Evolutionary conservation across 2,329 filamentous ascomycete genomes (phyloP).

Genomic region (Nigrospora sphaerica): DNA sequence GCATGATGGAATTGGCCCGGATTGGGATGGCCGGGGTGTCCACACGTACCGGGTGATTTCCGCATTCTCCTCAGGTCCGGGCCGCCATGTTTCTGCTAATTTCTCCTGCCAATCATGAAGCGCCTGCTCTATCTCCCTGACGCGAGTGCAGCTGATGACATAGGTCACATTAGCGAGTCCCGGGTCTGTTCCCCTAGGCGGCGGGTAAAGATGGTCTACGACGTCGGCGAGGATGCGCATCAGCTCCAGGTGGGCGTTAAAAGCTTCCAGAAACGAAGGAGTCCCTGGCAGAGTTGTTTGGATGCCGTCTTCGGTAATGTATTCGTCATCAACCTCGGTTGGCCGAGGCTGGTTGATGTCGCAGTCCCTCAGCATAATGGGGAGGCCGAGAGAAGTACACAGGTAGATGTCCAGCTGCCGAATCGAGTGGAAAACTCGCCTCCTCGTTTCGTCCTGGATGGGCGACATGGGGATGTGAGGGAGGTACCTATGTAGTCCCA

Average conservation of each 20-base stretch:
- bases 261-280: constrained; percentile 50
- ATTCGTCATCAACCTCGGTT: constrained; percentile 56
- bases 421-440: constrained; percentile 57
- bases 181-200: constrained; percentile 38
- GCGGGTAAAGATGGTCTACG: constrained; percentile 55
- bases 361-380: constrained; percentile 49
- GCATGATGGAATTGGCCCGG: too few species aligned
- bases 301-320: constrained; percentile 49
- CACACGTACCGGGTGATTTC: constrained; percentile 61
- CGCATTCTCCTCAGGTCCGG: constrained; percentile 64
- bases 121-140: constrained; percentile 54
- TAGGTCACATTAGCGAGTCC: constrained; percentile 38
- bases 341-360: constrained; percentile 58
- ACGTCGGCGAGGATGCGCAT: constrained; percentile 54
- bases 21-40: too few species aligned
- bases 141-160: constrained; percentile 49
- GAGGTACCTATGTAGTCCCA: constrained; percentile 67
- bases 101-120: constrained; percentile 52
- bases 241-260: constrained; percentile 53
- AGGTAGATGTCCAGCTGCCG: constrained; percentile 62
- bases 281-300: constrained; percentile 42
- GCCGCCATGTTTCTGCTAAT: constrained; percentile 68
- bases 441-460: constrained; percentile 52
- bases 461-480: constrained; percentile 51
- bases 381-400: constrained; percentile 55